phyloP scores from a whole-genome alignment of 1,139 yeast species.

The Scheffersomyces titani region DNA sequence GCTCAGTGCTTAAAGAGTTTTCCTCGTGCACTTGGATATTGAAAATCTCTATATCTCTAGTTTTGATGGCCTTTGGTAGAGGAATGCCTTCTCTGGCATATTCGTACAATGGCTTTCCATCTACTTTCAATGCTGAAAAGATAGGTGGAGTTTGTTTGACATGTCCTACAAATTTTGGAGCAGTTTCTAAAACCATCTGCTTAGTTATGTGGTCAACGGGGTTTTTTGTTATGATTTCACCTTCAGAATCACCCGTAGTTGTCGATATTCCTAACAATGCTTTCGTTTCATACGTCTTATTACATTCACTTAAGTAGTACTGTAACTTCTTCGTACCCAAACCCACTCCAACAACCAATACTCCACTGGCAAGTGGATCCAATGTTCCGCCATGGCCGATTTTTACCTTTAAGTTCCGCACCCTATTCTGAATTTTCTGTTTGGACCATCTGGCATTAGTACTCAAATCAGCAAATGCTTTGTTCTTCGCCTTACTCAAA shows the following conservation, averaged over 20 bases:
- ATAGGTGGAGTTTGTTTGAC: constrained; percentile 93
- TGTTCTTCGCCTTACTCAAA: constrained; percentile 40
- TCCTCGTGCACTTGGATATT: constrained; percentile 52
- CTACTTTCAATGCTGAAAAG: constrained; percentile 89
- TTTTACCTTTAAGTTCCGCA: constrained; percentile 64
- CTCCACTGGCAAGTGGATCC: constrained; percentile 94
- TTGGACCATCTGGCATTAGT: constrained; percentile 50
- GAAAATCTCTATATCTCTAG: constrained; percentile 67
- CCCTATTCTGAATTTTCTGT: constrained; percentile 46
- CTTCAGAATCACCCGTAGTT: constrained; percentile 92
- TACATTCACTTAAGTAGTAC: constrained; percentile 68
- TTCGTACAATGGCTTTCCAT: constrained; percentile 91
- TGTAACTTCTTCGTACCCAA: constrained; percentile 81
- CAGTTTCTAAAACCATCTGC: constrained; percentile 51
- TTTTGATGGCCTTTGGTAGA: constrained; percentile 76
- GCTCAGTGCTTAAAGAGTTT: constrained; percentile 57
- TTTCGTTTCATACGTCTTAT: constrained; percentile 76
- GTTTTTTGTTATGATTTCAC: constrained; percentile 66
- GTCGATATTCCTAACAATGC: constrained; percentile 90
- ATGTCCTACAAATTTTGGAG: constrained; percentile 70
- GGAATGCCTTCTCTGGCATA: constrained; percentile 91
- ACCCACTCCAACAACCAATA: constrained; percentile 88
- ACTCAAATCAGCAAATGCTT: constrained; percentile 35
- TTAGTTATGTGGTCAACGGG: constrained; percentile 59
- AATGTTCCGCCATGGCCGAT: constrained; percentile 99